Conservation (phyloP, 2,329 filamentous ascomycete species). For the Penicillium sp. region DNA sequence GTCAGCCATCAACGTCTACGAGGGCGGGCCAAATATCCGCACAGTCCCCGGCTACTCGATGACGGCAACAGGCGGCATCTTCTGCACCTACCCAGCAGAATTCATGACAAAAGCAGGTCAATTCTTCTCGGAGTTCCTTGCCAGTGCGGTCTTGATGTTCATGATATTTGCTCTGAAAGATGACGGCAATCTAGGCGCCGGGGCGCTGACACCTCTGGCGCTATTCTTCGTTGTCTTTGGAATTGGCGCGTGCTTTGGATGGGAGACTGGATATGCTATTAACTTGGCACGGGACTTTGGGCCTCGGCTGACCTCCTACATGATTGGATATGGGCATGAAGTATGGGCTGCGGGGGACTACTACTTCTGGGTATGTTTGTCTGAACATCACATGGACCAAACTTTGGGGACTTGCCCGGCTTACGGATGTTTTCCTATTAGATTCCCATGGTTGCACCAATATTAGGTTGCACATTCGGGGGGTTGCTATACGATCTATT, state of each 20-base stretch:
- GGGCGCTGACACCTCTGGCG: slow-evolving; percentile 50
- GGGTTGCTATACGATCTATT: slow-evolving; percentile 60
- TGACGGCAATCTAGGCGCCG: slow-evolving; percentile 44
- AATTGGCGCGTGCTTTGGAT: slow-evolving; percentile 63
- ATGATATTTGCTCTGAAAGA: slow-evolving; percentile 60
- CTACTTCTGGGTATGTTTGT: slow-evolving; percentile 58
- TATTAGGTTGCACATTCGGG: slow-evolving; percentile 55
- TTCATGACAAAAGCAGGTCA: slow-evolving; percentile 58
- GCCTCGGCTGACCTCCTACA: slow-evolving; percentile 57
- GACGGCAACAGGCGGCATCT: slow-evolving; percentile 60
- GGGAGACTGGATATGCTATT: slow-evolving; percentile 68
- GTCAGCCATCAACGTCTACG: slow-evolving; percentile 55
- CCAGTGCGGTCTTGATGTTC: slow-evolving; percentile 60
- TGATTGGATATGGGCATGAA: slow-evolving; percentile 58
- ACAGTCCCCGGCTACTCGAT: slow-evolving; percentile 50
- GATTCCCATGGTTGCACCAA: slow-evolving; percentile 65
- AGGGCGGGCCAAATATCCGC: slow-evolving; percentile 50
- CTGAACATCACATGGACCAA: background rate
- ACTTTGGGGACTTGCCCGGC: background rate
- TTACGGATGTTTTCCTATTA: slow-evolving; percentile 22
- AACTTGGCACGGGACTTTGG: slow-evolving; percentile 66
- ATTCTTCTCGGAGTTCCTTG: slow-evolving; percentile 65
- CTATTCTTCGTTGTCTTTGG: slow-evolving; percentile 67
- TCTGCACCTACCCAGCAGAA: slow-evolving; percentile 58
- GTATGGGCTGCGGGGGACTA: slow-evolving; percentile 61